Evolutionary conservation across 805 yeast species (phyloP).

Genomic region (Candida takata): DNA sequence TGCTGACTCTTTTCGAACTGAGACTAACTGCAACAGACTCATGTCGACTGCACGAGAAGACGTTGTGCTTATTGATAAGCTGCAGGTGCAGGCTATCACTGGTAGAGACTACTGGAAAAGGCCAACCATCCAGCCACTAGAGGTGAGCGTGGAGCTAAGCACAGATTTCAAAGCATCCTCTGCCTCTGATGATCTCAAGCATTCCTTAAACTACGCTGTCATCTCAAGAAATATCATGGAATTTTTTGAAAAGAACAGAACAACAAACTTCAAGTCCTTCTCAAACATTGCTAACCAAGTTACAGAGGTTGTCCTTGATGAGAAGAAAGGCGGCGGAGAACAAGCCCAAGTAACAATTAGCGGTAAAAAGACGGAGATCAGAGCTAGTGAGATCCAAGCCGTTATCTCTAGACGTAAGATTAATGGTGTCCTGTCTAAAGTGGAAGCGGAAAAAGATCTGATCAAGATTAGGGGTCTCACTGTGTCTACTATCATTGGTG

Average conservation of each 20-base stretch:
- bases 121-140: slow-evolving; percentile 58
- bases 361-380: slow-evolving; percentile 50
- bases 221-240: slow-evolving; percentile 59
- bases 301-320: slow-evolving; percentile 36
- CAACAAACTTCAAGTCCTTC: slow-evolving; percentile 29
- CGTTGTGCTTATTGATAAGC: slow-evolving; percentile 28
- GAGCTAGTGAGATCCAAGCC: slow-evolving; percentile 45
- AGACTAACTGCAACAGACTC: no score
- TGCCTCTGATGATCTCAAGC: slow-evolving; percentile 68
- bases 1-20: no score
- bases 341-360: slow-evolving; percentile 34
- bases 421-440: slow-evolving; percentile 7
- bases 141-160: slow-evolving; percentile 48
- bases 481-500: slow-evolving; percentile 80
- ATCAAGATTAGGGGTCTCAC: slow-evolving; percentile 44
- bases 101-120: slow-evolving; percentile 76
- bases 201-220: slow-evolving; percentile 85
- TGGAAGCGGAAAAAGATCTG: slow-evolving; percentile 11
- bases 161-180: slow-evolving; percentile 74
- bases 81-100: slow-evolving; percentile 54
- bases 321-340: slow-evolving; percentile 41
- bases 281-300: slow-evolving; percentile 40
- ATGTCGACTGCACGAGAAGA: slow-evolving; percentile 5
- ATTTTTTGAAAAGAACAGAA: slow-evolving; percentile 38
- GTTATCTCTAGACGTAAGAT: slow-evolving; percentile 29